Evolutionary conservation across 306 rosid genomes (phyloP), one percentile per base, ranked within the genome.

Genomic region (Cucumis sativus): DNA sequence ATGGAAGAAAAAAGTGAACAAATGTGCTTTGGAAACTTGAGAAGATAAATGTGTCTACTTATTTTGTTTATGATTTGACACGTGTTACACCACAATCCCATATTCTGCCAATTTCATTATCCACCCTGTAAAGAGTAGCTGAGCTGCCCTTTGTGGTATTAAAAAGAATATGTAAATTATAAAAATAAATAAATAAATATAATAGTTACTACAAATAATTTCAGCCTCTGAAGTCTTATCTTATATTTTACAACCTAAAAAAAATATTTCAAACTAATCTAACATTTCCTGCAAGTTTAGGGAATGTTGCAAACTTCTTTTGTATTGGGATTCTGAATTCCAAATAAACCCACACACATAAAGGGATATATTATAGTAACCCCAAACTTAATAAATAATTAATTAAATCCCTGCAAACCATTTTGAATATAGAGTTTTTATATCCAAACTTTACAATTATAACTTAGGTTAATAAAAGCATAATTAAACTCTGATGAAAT

Each of bases 71-170:
- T 45, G 75, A 69, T 47, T 70, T 45, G 76, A 70, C 41, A 70
- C 7, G 23, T 70, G 59, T 70, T 13, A 13, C 59, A 25, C 76
- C 58, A 47, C 55, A 68, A 68, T 35, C 40, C 59, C 41, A 23
- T 13, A 70, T 47, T 45, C 76, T 12, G 75, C 75, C 75, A 69
- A 45, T 69, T 45, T 69, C 20, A 21, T 69, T 69, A 69, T 69
- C 75, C 75, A 70, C n/a, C 58, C 75, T 69, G 40, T 69, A 69
- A 69, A 23, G 40, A 45, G 23, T 28, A 33, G 37, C 37, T 33
- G 37, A 20, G 56, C 74, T 43, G 28, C 10, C 35, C 35, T 40
- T 45, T 16, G 15, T 2, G 7, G 7, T 21, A 69, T 47, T 43
- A 33, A 33, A 33, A 39, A 6, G 4, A 21, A 45, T 43, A 6